Base-by-base conservation (phyloP, 1,284 basidiomycete species). In the Peniophora sp. region DNA sequence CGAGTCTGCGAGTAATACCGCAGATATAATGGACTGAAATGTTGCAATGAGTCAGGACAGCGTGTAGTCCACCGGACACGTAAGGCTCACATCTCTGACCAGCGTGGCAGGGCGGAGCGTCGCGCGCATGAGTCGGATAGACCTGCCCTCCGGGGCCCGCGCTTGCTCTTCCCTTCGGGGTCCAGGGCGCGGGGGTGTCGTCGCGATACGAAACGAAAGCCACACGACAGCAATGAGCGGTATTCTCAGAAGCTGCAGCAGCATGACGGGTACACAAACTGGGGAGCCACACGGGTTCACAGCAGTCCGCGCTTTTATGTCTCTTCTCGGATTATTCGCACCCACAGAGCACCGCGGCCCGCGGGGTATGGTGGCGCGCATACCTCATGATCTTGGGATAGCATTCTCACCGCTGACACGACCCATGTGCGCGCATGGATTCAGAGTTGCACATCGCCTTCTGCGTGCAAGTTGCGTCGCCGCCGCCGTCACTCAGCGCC, bases 131-230 rank as follows among this genome's bases (percentile, higher is more conserved):
- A 45, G 23, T 9, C 44, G 44, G 14, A 45, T 16, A 24, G 44
- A 10, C 44, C 19, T 20, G 8, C 44, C 23, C 17, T 45, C 44
- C 23, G 44, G 44, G 9, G 45, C 45, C 32, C 41, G 22, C 27
- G 32, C 43, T 14, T 24, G 43, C 22, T 50, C 50, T 36, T 36
- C 50, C 36, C 34, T 45, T n/a, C 32, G 27, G 6, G 50, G 50
- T 22, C 43, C 43, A 24, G 32, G 50, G 24, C 36, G 27, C 10
- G 50, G 50, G 2, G 50, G 45, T 11, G 50, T 50, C 27, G 41
- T 38, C 17, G 38, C 17, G 23, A 50, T 46, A 27, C 41, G 22
- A 34, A 34, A 22, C 12, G 12, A 45, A 3, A 25, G 6, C 12
- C 16, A 47, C 12, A 44, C 16, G 14, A 50, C 16, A 17, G 34